phyloP scores from a whole-genome alignment of 2,329 filamentous ascomycete genomes.

The Alternaria infectoria region DNA sequence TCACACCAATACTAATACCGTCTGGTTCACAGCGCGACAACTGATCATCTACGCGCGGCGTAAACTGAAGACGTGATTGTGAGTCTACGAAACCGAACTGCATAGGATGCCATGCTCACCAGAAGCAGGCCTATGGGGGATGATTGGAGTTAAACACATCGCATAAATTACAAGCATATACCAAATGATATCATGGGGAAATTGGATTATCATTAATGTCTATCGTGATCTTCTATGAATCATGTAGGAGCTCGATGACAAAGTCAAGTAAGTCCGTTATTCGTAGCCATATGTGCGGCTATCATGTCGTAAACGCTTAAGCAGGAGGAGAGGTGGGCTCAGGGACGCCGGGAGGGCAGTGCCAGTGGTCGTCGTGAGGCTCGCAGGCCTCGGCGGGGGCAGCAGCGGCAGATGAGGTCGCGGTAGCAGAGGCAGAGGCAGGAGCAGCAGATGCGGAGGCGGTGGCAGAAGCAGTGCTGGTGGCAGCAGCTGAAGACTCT shows the following conservation, averaged over 20 bases:
- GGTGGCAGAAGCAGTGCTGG: conserved; percentile 9
- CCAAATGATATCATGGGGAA: neutral
- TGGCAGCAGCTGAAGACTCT: conserved; percentile 6
- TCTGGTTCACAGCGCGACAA: too few species aligned
- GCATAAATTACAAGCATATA: neutral
- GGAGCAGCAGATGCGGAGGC: conserved; percentile 4
- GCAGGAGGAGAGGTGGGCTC: conserved; percentile 29
- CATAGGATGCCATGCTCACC: neutral
- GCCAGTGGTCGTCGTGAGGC: conserved; percentile 35
- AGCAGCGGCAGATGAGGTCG: conserved; percentile 3
- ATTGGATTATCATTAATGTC: conserved; percentile 18
- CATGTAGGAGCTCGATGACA: neutral
- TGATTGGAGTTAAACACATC: neutral
- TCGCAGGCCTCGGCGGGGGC: conserved; percentile 21
- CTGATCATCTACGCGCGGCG: too few species aligned
- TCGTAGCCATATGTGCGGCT: neutral
- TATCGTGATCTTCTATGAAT: conserved; percentile 5
- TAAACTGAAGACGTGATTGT: neutral
- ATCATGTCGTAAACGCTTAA: conserved; percentile 3
- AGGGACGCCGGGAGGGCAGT: conserved; percentile 33
- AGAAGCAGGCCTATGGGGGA: neutral
- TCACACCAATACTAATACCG: neutral
- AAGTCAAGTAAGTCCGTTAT: neutral
- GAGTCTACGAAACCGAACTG: neutral
- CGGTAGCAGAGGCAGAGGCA: conserved; percentile 1